Evolutionary conservation across 169 alveolate species (phyloP).

Genomic region (Plasmodium ovale): DNA sequence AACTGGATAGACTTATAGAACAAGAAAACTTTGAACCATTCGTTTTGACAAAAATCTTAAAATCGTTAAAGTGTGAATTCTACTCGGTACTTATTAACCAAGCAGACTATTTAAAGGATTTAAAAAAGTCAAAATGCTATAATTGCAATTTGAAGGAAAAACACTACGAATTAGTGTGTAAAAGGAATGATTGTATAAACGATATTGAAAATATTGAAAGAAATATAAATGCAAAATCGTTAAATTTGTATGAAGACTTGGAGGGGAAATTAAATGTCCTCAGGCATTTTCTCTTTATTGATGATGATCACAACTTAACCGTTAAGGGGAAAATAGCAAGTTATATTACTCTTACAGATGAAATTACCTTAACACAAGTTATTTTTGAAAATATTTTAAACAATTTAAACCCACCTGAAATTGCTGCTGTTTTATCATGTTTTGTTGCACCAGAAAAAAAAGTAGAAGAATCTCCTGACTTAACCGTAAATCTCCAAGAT

Average conservation of each 20-base stretch:
- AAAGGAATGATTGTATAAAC: constrained; percentile 75
- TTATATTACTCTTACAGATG: constrained; percentile 89
- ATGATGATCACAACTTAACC: constrained; percentile 86
- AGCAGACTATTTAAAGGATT: constrained; percentile 80
- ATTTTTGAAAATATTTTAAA: constrained; percentile 81
- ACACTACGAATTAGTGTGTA: constrained; percentile 80
- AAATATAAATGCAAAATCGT: constrained; percentile 85
- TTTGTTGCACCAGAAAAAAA: constrained; percentile 84
- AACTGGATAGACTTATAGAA: constrained; percentile 78
- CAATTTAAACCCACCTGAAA: constrained; percentile 84
- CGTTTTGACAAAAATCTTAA: constrained; percentile 81
- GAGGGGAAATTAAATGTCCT: constrained; percentile 87
- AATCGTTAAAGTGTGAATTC: constrained; percentile 80
- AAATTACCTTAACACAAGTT: constrained; percentile 88
- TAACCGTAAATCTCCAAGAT: constrained; percentile 83
- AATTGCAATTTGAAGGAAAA: constrained; percentile 84
- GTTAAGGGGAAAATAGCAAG: constrained; percentile 90
- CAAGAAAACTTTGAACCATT: constrained; percentile 79
- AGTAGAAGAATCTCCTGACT: constrained; percentile 87
- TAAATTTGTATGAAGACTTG: constrained; percentile 87
- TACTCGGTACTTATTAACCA: constrained; percentile 82
- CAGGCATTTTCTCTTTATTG: constrained; percentile 87
- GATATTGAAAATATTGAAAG: constrained; percentile 84
- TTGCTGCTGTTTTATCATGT: constrained; percentile 87
- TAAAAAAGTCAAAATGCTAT: constrained; percentile 79